phyloP scores from a whole-genome alignment of 257 asterid species.

The Gentiana dahurica region DNA sequence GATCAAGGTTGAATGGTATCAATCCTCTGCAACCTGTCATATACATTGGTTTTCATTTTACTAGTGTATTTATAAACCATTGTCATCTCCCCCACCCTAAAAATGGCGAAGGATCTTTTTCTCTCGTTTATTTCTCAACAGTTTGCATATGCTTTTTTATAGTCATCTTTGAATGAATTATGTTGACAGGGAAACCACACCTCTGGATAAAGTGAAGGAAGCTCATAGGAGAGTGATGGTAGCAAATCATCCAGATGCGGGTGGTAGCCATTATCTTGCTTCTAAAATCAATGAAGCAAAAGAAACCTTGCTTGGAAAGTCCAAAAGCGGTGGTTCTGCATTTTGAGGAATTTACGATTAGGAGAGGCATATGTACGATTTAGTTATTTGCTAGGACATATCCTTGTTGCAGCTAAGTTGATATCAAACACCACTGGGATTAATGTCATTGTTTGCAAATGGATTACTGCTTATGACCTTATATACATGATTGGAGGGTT shows the following conservation, averaged over 20 bases:
- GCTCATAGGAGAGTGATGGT: conserved; percentile 93
- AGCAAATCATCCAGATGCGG: conserved; percentile 95
- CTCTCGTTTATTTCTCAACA: too few species aligned
- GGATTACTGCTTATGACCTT: too few species aligned
- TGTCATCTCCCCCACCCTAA: too few species aligned
- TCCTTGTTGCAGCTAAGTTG: neutral
- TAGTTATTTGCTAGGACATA: neutral
- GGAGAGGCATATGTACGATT: neutral
- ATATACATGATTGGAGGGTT: too few species aligned
- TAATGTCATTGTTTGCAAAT: too few species aligned
- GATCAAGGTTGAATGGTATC: too few species aligned
- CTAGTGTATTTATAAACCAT: too few species aligned
- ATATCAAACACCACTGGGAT: neutral
- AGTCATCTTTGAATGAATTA: neutral
- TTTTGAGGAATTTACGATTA: conserved; percentile 24
- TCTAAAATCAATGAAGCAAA: conserved; percentile 87
- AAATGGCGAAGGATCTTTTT: too few species aligned
- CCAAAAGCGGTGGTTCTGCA: conserved; percentile 51
- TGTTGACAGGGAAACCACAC: conserved; percentile 52
- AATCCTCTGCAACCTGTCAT: too few species aligned
- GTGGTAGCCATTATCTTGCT: conserved; percentile 91
- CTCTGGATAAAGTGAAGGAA: conserved; percentile 67
- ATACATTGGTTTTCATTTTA: too few species aligned
- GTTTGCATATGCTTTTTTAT: neutral
- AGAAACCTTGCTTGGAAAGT: conserved; percentile 62